Evolutionary conservation across 2,329 filamentous ascomycete species (phyloP).

Genomic region (Simplicillium aogashimaense): DNA sequence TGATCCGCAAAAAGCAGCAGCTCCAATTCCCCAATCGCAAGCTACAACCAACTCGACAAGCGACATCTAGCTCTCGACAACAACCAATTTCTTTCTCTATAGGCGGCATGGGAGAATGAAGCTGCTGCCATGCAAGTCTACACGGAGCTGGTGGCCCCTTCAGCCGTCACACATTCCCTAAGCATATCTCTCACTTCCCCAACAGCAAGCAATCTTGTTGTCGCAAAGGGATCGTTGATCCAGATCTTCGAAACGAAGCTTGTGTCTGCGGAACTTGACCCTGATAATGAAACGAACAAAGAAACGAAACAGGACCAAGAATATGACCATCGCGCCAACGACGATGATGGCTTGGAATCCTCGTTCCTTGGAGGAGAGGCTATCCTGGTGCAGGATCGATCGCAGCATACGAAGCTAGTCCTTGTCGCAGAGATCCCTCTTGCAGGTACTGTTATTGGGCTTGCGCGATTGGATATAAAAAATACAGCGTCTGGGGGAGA

Average conservation of each 20-base stretch:
- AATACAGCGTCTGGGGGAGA: slow-evolving; percentile 73
- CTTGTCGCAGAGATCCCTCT: slow-evolving; percentile 78
- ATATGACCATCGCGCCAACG: slow-evolving; percentile 43
- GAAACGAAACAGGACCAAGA: slow-evolving; percentile 31
- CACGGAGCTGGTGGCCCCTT: slow-evolving; percentile 87
- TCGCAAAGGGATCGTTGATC: slow-evolving; percentile 86
- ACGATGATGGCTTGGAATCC: slow-evolving; percentile 55
- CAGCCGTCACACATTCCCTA: slow-evolving; percentile 84
- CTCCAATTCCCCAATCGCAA: background rate
- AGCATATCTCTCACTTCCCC: slow-evolving; percentile 67
- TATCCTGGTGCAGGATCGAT: slow-evolving; percentile 50
- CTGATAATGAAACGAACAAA: slow-evolving; percentile 23
- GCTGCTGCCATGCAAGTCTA: slow-evolving; percentile 79
- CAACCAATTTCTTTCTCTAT: too few species aligned
- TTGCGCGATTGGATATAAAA: slow-evolving; percentile 66
- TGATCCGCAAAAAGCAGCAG: slow-evolving; percentile 5
- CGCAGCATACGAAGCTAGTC: slow-evolving; percentile 65
- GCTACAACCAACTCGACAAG: too few species aligned
- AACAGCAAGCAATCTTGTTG: slow-evolving; percentile 71
- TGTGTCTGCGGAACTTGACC: slow-evolving; percentile 53
- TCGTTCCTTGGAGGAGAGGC: slow-evolving; percentile 57
- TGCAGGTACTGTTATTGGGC: slow-evolving; percentile 72
- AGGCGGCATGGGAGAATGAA: slow-evolving; percentile 16
- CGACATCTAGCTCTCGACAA: too few species aligned
- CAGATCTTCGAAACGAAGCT: slow-evolving; percentile 76